Percentiles rank a stretch among this genome's conserved stretches.
phyloP scores from a whole-genome alignment of 192 early-diverging fungal species.

The Coemansia erecta region DNA sequence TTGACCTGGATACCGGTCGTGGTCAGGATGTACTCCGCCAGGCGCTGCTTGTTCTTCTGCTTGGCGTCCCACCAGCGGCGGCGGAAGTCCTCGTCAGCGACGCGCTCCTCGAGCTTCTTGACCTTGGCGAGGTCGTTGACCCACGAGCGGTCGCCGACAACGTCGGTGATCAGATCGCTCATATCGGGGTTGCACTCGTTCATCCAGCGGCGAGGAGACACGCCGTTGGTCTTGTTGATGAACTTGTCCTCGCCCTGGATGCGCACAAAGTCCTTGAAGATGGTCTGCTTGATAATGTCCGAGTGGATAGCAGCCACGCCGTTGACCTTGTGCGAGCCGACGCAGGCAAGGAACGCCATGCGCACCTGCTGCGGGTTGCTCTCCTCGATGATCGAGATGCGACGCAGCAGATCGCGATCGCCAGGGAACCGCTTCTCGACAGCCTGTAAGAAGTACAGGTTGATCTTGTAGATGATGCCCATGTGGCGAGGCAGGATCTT shows the following conservation, averaged over 20 bases:
- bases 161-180: constrained; percentile 76
- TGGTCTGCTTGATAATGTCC: constrained; percentile 71
- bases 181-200: constrained; percentile 94
- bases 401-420: constrained; percentile 81
- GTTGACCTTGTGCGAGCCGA: constrained; percentile 94
- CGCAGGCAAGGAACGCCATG: constrained; percentile 95
- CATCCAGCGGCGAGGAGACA: constrained; percentile 96
- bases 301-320: constrained; percentile 92
- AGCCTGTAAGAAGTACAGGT: constrained; percentile 94
- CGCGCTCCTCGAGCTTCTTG: constrained; percentile 60
- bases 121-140: constrained; percentile 72
- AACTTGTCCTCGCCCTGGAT: constrained; percentile 87
- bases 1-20: constrained; percentile 71
- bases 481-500: constrained; percentile 94
- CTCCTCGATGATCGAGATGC: constrained; percentile 96
- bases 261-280: constrained; percentile 90
- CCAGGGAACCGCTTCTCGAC: constrained; percentile 84
- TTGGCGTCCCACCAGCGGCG: constrained; percentile 89
- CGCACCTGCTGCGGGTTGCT: constrained; percentile 86
- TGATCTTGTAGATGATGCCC: constrained; percentile 99
- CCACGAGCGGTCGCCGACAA: constrained; percentile 74
- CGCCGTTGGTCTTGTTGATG: constrained; percentile 97
- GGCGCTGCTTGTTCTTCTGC: constrained; percentile 82
- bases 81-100: constrained; percentile 71
- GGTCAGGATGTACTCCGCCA: constrained; percentile 79